Percentiles rank a stretch among this genome's conserved stretches.
Evolutionary conservation across 352 stramenopile genomes (phyloP).

Genomic region (Pythium dissotocum): DNA sequence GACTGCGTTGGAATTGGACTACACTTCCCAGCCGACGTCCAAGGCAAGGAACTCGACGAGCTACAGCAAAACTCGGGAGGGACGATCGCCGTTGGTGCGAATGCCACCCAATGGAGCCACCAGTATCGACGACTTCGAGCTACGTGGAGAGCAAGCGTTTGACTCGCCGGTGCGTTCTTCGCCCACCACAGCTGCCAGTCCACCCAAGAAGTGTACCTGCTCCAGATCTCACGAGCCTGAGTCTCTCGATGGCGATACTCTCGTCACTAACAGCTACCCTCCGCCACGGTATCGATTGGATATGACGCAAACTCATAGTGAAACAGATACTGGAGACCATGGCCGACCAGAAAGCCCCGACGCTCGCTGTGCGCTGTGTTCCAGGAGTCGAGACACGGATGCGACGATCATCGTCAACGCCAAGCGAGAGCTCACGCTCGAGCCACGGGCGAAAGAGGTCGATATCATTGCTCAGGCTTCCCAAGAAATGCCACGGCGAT

Average conservation of each 20-base stretch:
- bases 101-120: background rate
- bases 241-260: background rate
- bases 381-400: constrained; percentile 17
- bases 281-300: constrained; percentile 20
- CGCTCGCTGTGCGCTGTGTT: constrained; percentile 3
- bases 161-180: constrained; percentile 10
- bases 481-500: constrained; percentile 32
- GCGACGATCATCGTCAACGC: constrained; percentile 60
- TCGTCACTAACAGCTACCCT: constrained; percentile 1
- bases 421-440: constrained; percentile 38
- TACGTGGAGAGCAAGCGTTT: constrained; percentile 13
- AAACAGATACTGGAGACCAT: background rate
- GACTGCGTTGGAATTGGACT: background rate
- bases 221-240: constrained; percentile 3
- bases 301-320: background rate
- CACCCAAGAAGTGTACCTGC: constrained; percentile 17
- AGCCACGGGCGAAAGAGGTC: constrained; percentile 32
- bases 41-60: background rate
- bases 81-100: background rate
- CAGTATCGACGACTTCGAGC: constrained; percentile 8
- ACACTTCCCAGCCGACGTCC: background rate
- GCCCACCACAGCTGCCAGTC: background rate
- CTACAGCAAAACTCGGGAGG: background rate
- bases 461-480: constrained; percentile 14
- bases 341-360: background rate